Conservation (phyloP, 176 grass and related monocot genomes). For the Oryza punctata region DNA sequence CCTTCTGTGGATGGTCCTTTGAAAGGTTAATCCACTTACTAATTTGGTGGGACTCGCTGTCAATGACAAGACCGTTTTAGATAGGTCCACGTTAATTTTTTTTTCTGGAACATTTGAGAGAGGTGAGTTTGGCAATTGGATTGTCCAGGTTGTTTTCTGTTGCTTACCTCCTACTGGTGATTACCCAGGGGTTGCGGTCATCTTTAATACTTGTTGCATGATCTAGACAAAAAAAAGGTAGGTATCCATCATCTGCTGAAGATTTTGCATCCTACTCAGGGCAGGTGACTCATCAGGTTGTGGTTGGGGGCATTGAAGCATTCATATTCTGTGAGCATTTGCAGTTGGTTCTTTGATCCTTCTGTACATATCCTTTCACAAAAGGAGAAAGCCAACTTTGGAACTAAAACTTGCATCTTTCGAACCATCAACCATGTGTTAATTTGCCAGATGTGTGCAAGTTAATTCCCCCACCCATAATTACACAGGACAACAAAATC, state of each 20-base stretch:
- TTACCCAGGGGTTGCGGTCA: background rate
- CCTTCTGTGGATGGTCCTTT: background rate
- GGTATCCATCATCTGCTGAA: background rate
- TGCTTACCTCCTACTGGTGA: background rate
- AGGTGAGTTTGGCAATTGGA: background rate
- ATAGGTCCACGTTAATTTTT: background rate
- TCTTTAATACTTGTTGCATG: slow-evolving; percentile 8
- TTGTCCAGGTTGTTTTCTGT: background rate
- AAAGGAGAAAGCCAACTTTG: slow-evolving; percentile 10
- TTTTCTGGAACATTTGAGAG: background rate
- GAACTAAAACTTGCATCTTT: background rate
- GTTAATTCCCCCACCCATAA: background rate
- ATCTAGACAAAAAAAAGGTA: background rate
- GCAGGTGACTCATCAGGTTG: background rate
- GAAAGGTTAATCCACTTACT: background rate
- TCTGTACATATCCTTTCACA: background rate
- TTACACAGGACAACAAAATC: background rate
- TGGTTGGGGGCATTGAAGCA: background rate
- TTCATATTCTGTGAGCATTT: background rate
- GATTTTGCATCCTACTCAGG: background rate
- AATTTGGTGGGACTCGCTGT: background rate
- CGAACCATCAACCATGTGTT: background rate
- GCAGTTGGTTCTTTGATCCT: background rate
- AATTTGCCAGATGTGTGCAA: background rate
- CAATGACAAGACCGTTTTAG: background rate